Conservation (phyloP, 768 basidiomycete genomes). For the Boletus vermiculosoides region DNA sequence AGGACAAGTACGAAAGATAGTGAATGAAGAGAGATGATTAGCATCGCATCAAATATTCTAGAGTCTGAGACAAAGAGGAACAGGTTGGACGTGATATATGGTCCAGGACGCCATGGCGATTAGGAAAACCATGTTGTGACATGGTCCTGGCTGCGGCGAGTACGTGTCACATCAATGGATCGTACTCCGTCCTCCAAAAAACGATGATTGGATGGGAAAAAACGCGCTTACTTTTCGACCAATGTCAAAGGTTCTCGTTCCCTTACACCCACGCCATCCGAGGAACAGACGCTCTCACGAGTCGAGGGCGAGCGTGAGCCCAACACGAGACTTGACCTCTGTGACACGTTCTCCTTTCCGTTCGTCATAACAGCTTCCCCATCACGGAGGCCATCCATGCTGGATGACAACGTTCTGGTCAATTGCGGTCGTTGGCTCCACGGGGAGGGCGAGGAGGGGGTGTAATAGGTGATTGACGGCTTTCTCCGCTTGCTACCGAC, state of each 20-base stretch:
- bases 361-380: constrained; percentile 1
- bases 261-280: constrained; percentile 5
- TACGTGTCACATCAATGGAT: not conserved
- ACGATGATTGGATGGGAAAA: not conserved
- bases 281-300: constrained; percentile 19
- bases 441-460: constrained; percentile 27
- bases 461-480: constrained; percentile 31
- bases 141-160: not conserved
- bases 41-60: not conserved
- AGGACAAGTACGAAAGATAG: not conserved
- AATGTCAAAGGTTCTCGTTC: constrained; percentile 55
- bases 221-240: constrained; percentile 61
- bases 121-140: not conserved
- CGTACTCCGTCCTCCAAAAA: not conserved
- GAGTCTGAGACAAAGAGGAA: not conserved
- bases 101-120: not conserved
- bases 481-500: constrained; percentile 20
- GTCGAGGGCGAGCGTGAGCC: constrained; percentile 15
- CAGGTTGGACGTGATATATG: not conserved
- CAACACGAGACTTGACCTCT: constrained; percentile 22
- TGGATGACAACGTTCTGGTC: constrained; percentile 3
- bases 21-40: not conserved
- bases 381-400: constrained; percentile 1
- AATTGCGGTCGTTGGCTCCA: constrained; percentile 13
- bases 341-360: constrained; percentile 14